These are phyloP conservation scores for Prinsepia uniflora DNA, from an alignment of 306 rosid species.

Conservation along the genomic window DNA sequence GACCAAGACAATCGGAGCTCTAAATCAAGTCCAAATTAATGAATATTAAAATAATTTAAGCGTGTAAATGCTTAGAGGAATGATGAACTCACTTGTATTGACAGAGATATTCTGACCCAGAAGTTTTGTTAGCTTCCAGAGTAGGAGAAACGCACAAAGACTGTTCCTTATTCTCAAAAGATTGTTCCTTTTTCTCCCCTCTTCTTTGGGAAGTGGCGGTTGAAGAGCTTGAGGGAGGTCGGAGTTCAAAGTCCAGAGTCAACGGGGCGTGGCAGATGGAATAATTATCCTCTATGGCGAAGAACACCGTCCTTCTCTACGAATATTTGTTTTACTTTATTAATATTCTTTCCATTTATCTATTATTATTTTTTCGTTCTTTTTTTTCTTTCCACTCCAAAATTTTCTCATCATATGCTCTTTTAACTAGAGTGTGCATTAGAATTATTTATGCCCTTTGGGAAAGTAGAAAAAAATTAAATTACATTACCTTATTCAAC, in stretches of 20 bases:
- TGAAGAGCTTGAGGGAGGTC: not conserved
- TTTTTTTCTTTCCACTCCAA: no score
- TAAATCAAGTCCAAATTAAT: not conserved
- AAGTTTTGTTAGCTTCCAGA: not conserved
- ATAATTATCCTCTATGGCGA: constrained; percentile 2
- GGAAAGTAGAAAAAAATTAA: no score
- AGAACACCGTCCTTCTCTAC: not conserved
- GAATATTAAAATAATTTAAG: not conserved
- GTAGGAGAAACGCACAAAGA: not conserved
- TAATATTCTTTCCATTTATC: not conserved
- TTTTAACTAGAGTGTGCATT: no score
- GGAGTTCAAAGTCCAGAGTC: constrained; percentile 1
- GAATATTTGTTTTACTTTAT: not conserved
- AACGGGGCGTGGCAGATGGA: not conserved
- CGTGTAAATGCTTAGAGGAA: not conserved
- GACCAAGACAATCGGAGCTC: not conserved
- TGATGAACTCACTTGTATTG: constrained; percentile 7
- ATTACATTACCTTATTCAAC: no score
- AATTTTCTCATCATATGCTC: no score
- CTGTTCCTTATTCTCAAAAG: not conserved
- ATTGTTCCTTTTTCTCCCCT: not conserved
- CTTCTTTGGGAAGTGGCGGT: not conserved
- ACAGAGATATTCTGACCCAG: not conserved
- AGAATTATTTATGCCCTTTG: no score
- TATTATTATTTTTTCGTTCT: no score